A percentile compares a stretch with the other conserved stretches of the same genome.
phyloP scores from a whole-genome alignment of 495 filamentous ascomycete species.

The Hypoxylon lienhwacheense region DNA sequence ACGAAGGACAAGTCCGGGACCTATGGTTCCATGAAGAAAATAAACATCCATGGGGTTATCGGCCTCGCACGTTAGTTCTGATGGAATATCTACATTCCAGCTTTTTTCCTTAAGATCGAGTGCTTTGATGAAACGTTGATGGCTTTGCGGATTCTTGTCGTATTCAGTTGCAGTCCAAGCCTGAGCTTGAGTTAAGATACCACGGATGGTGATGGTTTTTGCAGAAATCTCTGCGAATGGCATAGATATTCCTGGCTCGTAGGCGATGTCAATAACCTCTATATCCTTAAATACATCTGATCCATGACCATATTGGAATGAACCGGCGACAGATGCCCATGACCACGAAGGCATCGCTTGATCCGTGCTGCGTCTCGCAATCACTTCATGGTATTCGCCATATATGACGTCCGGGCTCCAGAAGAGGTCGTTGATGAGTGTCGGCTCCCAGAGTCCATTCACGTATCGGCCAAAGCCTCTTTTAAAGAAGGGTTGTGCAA shows the following conservation, averaged over 20 bases:
- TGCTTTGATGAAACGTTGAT: slow-evolving; percentile 3
- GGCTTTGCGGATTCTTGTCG: not conserved
- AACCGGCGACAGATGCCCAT: slow-evolving; percentile 20
- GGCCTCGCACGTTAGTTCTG: slow-evolving; percentile 2
- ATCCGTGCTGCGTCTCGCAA: slow-evolving; percentile 12
- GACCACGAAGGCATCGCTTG: slow-evolving; percentile 19
- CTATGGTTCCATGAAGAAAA: slow-evolving; percentile 8
- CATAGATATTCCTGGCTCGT: not conserved
- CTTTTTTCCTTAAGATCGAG: not conserved
- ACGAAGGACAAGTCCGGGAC: slow-evolving; percentile 14
- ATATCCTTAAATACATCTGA: slow-evolving; percentile 3
- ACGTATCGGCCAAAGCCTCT: slow-evolving; percentile 16
- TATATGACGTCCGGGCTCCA: not conserved
- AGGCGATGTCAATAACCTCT: slow-evolving; percentile 6
- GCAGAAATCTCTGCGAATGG: slow-evolving; percentile 7
- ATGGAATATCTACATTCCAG: slow-evolving; percentile 14
- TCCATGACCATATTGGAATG: slow-evolving; percentile 6
- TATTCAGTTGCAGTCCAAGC: slow-evolving; percentile 4
- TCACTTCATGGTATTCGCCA: not conserved
- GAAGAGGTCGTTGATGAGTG: slow-evolving; percentile 6
- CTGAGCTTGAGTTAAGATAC: not conserved
- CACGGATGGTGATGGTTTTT: slow-evolving; percentile 2
- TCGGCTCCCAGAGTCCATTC: slow-evolving; percentile 15
- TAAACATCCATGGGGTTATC: slow-evolving; percentile 6
- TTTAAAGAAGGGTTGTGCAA: slow-evolving; percentile 12